A percentile compares a stretch with the other conserved stretches of the same genome.
phyloP scores from a whole-genome alignment of 148 eudicot genomes.

The Rhododendron molle region DNA sequence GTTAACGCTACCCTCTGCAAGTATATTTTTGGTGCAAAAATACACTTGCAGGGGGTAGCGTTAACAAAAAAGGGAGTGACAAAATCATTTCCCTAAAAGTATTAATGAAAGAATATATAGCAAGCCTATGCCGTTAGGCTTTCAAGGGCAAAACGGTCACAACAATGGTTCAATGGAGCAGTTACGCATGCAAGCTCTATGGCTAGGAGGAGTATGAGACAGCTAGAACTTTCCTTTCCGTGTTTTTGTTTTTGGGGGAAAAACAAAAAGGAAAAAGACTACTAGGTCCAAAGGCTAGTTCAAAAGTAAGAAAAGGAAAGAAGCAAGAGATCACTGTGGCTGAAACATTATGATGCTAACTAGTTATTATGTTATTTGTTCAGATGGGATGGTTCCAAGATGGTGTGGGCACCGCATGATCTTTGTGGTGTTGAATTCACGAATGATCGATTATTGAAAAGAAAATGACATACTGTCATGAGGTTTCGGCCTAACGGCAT shows the following conservation, averaged over 20 bases:
- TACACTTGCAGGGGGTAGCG: no score
- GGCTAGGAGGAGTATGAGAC: not conserved
- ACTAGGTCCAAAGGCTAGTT: not conserved
- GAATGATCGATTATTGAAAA: not conserved
- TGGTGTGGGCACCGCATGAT: not conserved
- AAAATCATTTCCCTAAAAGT: no score
- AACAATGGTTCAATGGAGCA: no score
- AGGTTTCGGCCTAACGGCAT: not conserved
- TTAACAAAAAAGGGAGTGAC: no score
- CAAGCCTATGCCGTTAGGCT: no score
- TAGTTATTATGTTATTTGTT: not conserved
- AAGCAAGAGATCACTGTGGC: conserved; percentile 3
- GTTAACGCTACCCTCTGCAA: no score
- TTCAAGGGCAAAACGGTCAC: no score
- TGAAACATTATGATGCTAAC: not conserved
- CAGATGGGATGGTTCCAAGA: not conserved
- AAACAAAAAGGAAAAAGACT: not conserved
- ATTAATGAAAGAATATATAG: no score
- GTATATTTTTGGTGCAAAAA: no score
- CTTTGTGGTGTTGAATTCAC: not conserved
- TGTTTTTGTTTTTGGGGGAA: not conserved
- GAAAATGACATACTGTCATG: not conserved
- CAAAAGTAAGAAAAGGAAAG: not conserved
- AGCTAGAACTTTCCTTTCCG: not conserved
- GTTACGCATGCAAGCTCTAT: not conserved